A percentile compares a stretch with the other conserved stretches of the same genome.
Evolutionary conservation across 140 eudicot species (phyloP).

Genomic region (Senecio squalidus): DNA sequence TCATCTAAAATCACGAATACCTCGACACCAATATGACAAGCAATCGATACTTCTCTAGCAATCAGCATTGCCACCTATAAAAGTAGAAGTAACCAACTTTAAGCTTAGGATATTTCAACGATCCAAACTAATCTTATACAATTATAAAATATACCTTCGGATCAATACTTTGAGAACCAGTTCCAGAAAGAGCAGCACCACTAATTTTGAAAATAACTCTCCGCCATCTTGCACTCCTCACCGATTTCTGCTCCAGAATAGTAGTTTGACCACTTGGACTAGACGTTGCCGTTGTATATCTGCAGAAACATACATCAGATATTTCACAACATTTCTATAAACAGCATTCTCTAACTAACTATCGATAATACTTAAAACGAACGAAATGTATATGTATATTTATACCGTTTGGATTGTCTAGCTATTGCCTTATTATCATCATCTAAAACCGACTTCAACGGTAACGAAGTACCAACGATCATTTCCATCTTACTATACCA

Average conservation of each 20-base stretch:
- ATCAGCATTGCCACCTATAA: constrained; percentile 81
- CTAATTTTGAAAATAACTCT: constrained; percentile 95
- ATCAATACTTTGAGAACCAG: constrained; percentile 66
- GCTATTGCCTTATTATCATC: constrained; percentile 57
- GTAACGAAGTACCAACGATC: constrained; percentile 70
- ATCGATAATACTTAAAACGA: neutral
- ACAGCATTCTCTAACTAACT: neutral
- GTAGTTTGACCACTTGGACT: constrained; percentile 54
- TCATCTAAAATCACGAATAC: constrained; percentile 24
- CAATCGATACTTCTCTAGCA: constrained; percentile 90
- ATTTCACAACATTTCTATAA: neutral
- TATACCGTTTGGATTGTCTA: constrained; percentile 72
- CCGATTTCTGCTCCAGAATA: constrained; percentile 49
- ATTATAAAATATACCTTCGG: constrained; percentile 58
- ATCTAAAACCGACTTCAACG: constrained; percentile 48
- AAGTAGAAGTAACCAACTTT: constrained; percentile 13
- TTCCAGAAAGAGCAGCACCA: constrained; percentile 83
- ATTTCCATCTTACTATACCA: constrained; percentile 95
- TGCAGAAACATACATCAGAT: constrained; percentile 25
- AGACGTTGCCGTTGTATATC: constrained; percentile 52
- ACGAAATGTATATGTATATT: neutral
- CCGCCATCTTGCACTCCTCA: constrained; percentile 73
- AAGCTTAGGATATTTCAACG: neutral
- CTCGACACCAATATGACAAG: constrained; percentile 85
- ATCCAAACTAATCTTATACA: neutral